These are phyloP conservation scores for Penicillium sp. DNA, from an alignment of 2,329 filamentous ascomycete species.

Conservation along the genomic window DNA sequence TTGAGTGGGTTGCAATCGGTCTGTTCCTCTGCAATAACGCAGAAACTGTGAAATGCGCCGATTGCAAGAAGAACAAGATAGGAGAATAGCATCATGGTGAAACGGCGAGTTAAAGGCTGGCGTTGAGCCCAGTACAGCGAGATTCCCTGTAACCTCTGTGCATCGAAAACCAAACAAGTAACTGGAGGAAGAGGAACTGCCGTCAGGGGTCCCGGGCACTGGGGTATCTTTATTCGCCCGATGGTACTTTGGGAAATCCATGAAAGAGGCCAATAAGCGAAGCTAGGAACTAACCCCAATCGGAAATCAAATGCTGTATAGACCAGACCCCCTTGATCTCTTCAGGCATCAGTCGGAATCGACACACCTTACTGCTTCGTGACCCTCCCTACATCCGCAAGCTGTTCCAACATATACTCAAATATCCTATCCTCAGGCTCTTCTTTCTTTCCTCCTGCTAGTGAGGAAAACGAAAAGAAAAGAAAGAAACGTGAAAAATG, in stretches of 20 bases:
- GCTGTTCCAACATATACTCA: not conserved
- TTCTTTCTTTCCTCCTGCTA: not conserved
- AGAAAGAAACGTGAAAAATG: no score
- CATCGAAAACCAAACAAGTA: not conserved
- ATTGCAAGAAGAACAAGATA: not conserved
- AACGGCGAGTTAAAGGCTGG: not conserved
- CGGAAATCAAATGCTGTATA: not conserved
- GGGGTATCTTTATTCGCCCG: not conserved
- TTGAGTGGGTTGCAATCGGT: conserved; percentile 79
- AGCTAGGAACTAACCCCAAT: conserved; percentile 1
- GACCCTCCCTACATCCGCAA: not conserved
- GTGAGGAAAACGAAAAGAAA: no score
- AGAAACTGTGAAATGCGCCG: not conserved
- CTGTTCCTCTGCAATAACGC: not conserved
- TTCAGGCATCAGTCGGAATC: not conserved
- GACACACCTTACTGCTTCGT: not conserved
- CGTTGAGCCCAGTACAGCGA: not conserved
- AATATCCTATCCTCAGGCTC: not conserved
- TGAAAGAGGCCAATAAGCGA: conserved; percentile 3
- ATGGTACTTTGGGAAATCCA: conserved; percentile 1
- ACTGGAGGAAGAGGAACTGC: not conserved
- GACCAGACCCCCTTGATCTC: not conserved
- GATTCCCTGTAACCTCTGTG: not conserved
- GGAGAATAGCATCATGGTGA: conserved; percentile 1
- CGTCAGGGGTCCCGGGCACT: not conserved